Base-by-base conservation (phyloP, 352 stramenopile species). In the Aphanomyces cochlioides region DNA sequence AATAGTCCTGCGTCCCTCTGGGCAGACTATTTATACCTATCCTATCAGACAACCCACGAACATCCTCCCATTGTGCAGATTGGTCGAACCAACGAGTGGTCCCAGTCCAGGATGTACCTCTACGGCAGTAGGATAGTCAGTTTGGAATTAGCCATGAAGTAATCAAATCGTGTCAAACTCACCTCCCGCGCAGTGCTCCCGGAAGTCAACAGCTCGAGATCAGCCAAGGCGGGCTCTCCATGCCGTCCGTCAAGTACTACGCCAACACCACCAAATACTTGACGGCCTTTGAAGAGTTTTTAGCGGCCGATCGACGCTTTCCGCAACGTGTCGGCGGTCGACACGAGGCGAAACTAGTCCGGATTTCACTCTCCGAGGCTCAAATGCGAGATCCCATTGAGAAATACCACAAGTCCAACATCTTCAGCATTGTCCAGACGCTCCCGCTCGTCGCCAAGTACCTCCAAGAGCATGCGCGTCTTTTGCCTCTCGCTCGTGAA, bases 341-440 rank as follows among this genome's bases (percentile, higher is more conserved):
- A 7, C 83, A 91, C 6, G 91, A 98, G 79, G 85, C 79, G 15
- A 58, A 72, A 8, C 77, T 98, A 36, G 90, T 91, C 34, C 77
- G 88, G 21, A 83, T 91, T 40, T 91, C 92, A 28, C 83, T 97
- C 69, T 84, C 90, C 7, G 92, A 89, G 64, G 93, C 89, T 3
- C 88, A 93, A 48, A 78, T 93, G 66, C 76, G 90, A 3, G 78
- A 97, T 80, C 90, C 87, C 13, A 83, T 88, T 69, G 80, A 78
- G 3, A 97, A 89, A 4, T 97, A 86, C 73, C 95, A 89, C 47
- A 92, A 90, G 69, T 95, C 89, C 72, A 78, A 78, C 7, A 86
- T 96, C 54, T 64, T 78, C 1, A 74, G 93, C 4, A 79, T 96
- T 47, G 73, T 68, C 4, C 64, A 61, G 38, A 61, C 76, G 66